These are phyloP conservation scores for Rhododendron mucronatum DNA, from an alignment of 148 eudicot species.

Conservation along the genomic window DNA sequence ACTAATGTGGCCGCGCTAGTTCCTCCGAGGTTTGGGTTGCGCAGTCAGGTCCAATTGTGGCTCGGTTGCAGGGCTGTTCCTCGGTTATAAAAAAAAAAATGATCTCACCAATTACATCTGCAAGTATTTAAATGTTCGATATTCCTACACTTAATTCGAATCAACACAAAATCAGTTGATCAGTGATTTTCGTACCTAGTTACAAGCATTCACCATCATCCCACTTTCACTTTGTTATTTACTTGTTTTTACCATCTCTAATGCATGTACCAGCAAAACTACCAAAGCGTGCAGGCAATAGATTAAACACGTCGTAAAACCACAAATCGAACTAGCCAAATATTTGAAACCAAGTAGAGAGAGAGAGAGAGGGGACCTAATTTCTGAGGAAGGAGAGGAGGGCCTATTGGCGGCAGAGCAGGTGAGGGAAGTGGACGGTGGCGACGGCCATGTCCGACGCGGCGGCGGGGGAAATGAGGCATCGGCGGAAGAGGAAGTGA, in stretches of 20 bases:
- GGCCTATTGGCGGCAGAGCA: slow-evolving; percentile 40
- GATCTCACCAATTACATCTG: not conserved
- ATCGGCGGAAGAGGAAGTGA: not conserved
- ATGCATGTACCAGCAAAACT: not conserved
- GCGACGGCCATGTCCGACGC: not conserved
- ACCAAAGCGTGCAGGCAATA: not conserved
- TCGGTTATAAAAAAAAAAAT: no score
- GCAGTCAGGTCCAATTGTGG: no score
- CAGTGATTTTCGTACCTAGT: not conserved
- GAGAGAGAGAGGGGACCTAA: slow-evolving; percentile 12
- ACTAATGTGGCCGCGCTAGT: no score
- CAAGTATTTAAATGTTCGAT: not conserved
- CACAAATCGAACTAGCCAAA: not conserved
- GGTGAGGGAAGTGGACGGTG: slow-evolving; percentile 19
- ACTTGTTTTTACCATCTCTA: not conserved
- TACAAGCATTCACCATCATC: not conserved
- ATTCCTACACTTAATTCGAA: not conserved
- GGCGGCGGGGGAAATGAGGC: not conserved
- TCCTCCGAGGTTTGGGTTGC: no score
- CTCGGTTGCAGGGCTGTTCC: no score
- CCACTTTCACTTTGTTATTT: no score
- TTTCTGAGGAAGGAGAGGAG: not conserved
- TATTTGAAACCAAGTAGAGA: not conserved
- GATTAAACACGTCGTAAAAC: not conserved
- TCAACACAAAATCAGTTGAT: not conserved